Conservation (phyloP, 2,329 filamentous ascomycete genomes). For the Xylaria sp. region DNA sequence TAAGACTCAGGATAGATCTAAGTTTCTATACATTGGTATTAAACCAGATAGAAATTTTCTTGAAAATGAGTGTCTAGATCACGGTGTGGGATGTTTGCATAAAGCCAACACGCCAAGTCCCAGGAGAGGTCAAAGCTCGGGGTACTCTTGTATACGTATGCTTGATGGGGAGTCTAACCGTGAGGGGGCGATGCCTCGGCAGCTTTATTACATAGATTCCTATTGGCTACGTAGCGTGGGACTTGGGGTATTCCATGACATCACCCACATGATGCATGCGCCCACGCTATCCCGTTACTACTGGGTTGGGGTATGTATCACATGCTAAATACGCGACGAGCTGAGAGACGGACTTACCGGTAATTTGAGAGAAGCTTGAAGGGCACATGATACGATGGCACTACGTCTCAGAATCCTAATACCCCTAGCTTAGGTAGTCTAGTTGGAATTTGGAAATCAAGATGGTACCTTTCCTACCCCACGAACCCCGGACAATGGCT, state of each 20-base stretch:
- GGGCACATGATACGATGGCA: not conserved
- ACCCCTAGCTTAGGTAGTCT: not conserved
- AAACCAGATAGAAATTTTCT: no score
- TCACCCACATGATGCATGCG: not conserved
- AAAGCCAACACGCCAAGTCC: no score
- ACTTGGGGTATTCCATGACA: not conserved
- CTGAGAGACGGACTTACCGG: not conserved
- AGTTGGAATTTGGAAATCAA: not conserved
- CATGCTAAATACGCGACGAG: not conserved
- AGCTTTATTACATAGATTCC: not conserved
- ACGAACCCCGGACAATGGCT: slow-evolving; percentile 11
- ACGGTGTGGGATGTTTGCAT: no score
- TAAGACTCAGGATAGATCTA: no score
- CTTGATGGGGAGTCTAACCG: no score
- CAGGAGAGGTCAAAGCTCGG: no score
- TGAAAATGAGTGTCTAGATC: no score
- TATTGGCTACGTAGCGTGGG: no score
- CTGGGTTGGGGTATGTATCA: not conserved
- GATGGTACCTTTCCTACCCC: not conserved
- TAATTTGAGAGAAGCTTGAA: not conserved
- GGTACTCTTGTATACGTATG: no score
- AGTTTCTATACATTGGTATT: no score
- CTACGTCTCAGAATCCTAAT: not conserved
- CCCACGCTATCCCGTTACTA: not conserved
- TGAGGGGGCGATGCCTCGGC: not conserved